Evolutionary conservation across 2,329 filamentous ascomycete genomes (phyloP), one percentile per base, ranked within the genome.

Genomic region (Sporothrix globosa): DNA sequence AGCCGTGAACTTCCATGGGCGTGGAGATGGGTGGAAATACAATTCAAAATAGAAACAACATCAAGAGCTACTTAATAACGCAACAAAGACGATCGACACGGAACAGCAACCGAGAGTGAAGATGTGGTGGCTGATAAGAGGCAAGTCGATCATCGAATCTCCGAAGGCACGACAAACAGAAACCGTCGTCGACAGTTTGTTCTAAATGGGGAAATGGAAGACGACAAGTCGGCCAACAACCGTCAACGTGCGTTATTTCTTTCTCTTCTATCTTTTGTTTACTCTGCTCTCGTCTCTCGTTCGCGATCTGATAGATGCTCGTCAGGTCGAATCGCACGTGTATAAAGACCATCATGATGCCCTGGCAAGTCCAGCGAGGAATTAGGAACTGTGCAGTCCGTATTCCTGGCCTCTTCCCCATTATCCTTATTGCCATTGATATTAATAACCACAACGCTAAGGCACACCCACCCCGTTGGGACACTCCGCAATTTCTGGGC

Each of bases 201-300:
- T 68, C 65, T 68, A 68, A 68, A 68, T 68, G 66, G 66, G 39
- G 66, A 68, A 68, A 54, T 27, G 66, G 66, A 46, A 68, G 39
- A 67, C 30, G 14, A 21, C 10, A 53, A 9, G 34, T 34, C 14
- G 46, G 34, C 60, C 21, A 48, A 21, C 53, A 68, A 50, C 21
- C n/a, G 14, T 30, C 11, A 48, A 11, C 34, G 41, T 46, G 39
- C 39, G 30, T 24, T 44, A 44, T 24, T 41, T 44, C 3, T 44
- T 21, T 41, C 17, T 41, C 19, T 21, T 53, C n/a, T 10, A 4
- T 54, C 21, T 30, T 54, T 7, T 34, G 34, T 7, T 34, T 4
- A 7, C 2, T 34, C 5, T 34, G 4, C 24, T 27, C 27, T 54
- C 30, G 9, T 13, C 10, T 14, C 41, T 46, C 41, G 14, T 46